Conservation (phyloP, 805 yeast genomes). For the Myxozyma sirexii region DNA sequence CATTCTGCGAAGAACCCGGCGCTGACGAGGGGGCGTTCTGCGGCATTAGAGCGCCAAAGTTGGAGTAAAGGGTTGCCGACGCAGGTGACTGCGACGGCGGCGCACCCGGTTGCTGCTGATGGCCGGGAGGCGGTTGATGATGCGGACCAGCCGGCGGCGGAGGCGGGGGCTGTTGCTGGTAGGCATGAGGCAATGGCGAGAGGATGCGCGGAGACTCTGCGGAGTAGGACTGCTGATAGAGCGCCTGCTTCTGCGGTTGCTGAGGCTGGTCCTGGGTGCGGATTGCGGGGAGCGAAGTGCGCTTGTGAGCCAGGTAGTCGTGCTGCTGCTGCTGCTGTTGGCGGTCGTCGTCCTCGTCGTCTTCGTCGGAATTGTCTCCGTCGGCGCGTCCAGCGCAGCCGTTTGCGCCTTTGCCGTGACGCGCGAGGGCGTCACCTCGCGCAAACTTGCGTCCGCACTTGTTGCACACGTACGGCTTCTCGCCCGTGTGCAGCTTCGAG, state of each 20-base stretch:
- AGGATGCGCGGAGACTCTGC: constrained; percentile 27
- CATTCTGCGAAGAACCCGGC: constrained; percentile 10
- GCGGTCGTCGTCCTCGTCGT: constrained; percentile 20
- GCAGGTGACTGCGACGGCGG: constrained; percentile 6
- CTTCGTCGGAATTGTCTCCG: constrained; percentile 27
- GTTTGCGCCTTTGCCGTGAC: constrained; percentile 59
- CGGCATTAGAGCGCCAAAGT: constrained; percentile 10
- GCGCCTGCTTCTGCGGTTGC: constrained; percentile 6
- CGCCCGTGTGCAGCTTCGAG: constrained; percentile 74
- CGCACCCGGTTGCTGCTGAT: constrained; percentile 4
- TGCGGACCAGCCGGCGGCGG: not conserved
- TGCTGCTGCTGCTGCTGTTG: constrained; percentile 17
- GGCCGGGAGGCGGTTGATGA: constrained; percentile 11
- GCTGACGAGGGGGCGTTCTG: constrained; percentile 2
- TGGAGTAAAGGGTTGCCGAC: constrained; percentile 16
- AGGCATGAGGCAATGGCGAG: constrained; percentile 31
- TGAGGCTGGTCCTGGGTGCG: constrained; percentile 19
- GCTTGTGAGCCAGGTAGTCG: constrained; percentile 6
- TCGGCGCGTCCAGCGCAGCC: constrained; percentile 39
- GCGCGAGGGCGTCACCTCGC: constrained; percentile 70
- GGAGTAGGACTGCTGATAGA: constrained; percentile 11
- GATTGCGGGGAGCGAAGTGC: constrained; percentile 21
- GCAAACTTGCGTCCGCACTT: constrained; percentile 41
- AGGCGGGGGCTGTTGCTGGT: not conserved
- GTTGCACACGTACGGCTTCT: constrained; percentile 56